Evolutionary conservation across 163 green algal species (phyloP).

Genomic region (Volvox carteri): DNA sequence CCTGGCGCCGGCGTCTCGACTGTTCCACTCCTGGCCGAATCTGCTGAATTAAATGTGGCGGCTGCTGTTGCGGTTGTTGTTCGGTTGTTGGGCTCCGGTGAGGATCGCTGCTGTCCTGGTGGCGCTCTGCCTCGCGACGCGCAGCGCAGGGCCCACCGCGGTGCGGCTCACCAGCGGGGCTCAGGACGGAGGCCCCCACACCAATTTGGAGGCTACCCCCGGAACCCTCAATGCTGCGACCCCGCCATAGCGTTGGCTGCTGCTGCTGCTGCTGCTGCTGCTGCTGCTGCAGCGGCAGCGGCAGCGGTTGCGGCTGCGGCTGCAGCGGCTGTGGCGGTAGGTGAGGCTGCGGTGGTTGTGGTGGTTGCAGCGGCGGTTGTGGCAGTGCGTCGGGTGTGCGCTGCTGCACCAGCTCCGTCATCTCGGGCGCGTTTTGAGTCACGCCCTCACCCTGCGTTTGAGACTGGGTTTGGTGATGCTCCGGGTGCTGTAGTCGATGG

Average conservation of each 20-base stretch:
- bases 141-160: too few relatives aligned
- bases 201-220: not conserved
- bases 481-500: not conserved
- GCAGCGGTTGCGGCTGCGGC: slow-evolving; percentile 13
- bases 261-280: slow-evolving; percentile 11
- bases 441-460: too few relatives aligned
- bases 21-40: not conserved
- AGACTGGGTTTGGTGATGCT: too few relatives aligned
- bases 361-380: not conserved
- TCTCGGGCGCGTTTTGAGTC: not conserved
- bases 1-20: not conserved
- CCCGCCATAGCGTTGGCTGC: not conserved
- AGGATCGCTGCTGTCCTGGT: too few relatives aligned
- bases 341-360: not conserved
- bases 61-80: too few relatives aligned
- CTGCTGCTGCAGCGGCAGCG: not conserved
- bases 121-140: too few relatives aligned
- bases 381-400: not conserved
- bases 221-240: not conserved
- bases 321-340: not conserved
- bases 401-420: slow-evolving; percentile 14
- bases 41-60: too few relatives aligned
- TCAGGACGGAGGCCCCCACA: not conserved
- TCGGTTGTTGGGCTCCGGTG: too few relatives aligned
- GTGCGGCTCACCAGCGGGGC: too few relatives aligned